phyloP scores from a whole-genome alignment of 805 yeast species.

The Myxozyma geophila region DNA sequence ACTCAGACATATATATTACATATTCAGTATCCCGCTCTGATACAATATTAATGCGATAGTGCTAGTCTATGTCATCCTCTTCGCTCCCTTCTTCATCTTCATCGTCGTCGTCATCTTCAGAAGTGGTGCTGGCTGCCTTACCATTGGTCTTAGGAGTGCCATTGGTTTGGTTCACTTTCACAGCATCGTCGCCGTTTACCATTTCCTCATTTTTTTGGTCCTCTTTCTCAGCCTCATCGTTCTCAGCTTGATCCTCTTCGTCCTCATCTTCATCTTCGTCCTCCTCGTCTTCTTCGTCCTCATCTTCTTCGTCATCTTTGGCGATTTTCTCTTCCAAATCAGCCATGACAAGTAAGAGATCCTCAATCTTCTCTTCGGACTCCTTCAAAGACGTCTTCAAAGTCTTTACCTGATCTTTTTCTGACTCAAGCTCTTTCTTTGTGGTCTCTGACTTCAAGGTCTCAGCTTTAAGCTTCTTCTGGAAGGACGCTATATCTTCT shows the following conservation, averaged over 20 bases:
- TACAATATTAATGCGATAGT: neutral
- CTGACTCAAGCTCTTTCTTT: slow-evolving; percentile 53
- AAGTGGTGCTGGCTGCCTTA: neutral
- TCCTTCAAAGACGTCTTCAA: slow-evolving; percentile 16
- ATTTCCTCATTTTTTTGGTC: neutral
- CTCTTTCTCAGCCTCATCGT: slow-evolving; percentile 16
- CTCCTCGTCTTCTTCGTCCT: slow-evolving; percentile 50
- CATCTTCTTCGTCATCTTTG: slow-evolving; percentile 67
- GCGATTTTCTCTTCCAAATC: slow-evolving; percentile 74
- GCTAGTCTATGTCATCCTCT: slow-evolving; percentile 15
- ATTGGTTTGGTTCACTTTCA: neutral
- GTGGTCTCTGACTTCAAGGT: slow-evolving; percentile 32
- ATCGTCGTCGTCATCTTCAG: slow-evolving; percentile 5
- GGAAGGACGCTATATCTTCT: neutral
- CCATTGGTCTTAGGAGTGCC: slow-evolving; percentile 8
- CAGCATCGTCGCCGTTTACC: neutral
- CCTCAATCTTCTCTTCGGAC: slow-evolving; percentile 59
- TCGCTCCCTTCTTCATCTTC: neutral
- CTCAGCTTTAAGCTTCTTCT: neutral
- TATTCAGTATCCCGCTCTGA: neutral
- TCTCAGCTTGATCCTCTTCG: slow-evolving; percentile 17
- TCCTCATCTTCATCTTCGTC: slow-evolving; percentile 30
- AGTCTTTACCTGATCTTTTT: slow-evolving; percentile 34
- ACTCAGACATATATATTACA: neutral
- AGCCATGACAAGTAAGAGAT: slow-evolving; percentile 72